Base-by-base conservation (phyloP, 2,329 filamentous ascomycete genomes). In the Aspergillus bombycis region DNA sequence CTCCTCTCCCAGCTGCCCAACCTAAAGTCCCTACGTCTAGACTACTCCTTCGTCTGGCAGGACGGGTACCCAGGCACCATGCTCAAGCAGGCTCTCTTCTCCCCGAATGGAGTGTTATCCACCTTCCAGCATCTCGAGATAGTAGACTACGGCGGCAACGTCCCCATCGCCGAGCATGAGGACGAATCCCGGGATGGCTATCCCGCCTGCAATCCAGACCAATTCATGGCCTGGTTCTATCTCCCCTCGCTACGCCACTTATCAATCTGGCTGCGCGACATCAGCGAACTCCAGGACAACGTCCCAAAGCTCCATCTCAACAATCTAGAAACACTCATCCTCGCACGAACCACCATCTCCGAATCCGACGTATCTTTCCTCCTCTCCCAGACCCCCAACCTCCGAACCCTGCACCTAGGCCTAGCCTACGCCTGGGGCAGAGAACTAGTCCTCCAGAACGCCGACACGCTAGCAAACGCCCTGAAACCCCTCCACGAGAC, bases 41-140 rank as follows among this genome's bases (percentile, higher is more conserved):
- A 57, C 38, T 57, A 57, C 26, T 57, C 54, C 2, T 11, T 57
- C 8, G 54, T 57, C 54, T 57, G 54, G 54, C 43, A 34, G 54
- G 54, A 57, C 26, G 54, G 54, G 1, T 57, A 38, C 19, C 54
- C 54, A 19, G 54, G 54, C 2, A 3, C 43, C n/a, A 57, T 57
- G 36, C 34, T 57, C 1, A 57, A 57, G 26, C 54, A 57, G 19
- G 54, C 54, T 4, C n/a, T 57, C 34, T 19, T 57, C 7, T 14
- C 26, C 36, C 54, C 54, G 1, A 52, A 53, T 10, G 54, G 54
- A 5, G 38, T 16, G 11, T 34, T 57, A 4, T 36, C 54, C 8
- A 57, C 54, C 0, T 57, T 57, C 11, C 23, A 57, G 43, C 32
- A 57, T 11, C 54, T 57, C 5, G 32, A 57, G 36, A 34, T 57